Percentiles rank a stretch among this genome's conserved stretches.
Evolutionary conservation across 1,139 yeast species (phyloP).

Genomic region (Candida buenavistaensis): DNA sequence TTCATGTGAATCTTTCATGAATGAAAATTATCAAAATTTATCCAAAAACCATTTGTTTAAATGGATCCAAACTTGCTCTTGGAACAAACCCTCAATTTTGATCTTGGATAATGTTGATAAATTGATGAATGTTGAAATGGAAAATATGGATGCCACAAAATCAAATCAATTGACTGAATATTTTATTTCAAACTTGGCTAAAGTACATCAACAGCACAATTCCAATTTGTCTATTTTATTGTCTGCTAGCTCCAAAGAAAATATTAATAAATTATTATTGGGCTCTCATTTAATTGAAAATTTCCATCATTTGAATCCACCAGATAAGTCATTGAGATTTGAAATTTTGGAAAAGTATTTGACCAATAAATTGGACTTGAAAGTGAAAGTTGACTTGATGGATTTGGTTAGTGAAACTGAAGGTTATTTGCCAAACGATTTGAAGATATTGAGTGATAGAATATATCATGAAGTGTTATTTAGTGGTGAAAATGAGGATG

Average conservation of each 20-base stretch:
- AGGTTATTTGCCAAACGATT: constrained; percentile 84
- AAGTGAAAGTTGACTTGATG: constrained; percentile 54
- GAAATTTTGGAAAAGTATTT: constrained; percentile 52
- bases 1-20: constrained; percentile 56
- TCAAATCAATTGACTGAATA: constrained; percentile 59
- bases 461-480: constrained; percentile 67
- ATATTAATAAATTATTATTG: constrained; percentile 60
- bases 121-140: constrained; percentile 69
- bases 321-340: constrained; percentile 63
- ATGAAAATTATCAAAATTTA: constrained; percentile 48
- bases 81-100: constrained; percentile 79
- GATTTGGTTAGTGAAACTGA: constrained; percentile 82
- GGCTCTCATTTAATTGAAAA: constrained; percentile 74
- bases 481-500: constrained; percentile 17
- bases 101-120: constrained; percentile 82
- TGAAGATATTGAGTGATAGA: constrained; percentile 71
- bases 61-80: constrained; percentile 61
- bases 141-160: constrained; percentile 62
- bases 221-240: constrained; percentile 56
- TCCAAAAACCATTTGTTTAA: constrained; percentile 43
- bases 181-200: constrained; percentile 40
- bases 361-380: constrained; percentile 27
- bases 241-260: constrained; percentile 64
- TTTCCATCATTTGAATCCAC: constrained; percentile 61
- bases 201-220: constrained; percentile 34